Conservation (phyloP, 2,329 filamentous ascomycete species). For the Mollisiaceae sp. region DNA sequence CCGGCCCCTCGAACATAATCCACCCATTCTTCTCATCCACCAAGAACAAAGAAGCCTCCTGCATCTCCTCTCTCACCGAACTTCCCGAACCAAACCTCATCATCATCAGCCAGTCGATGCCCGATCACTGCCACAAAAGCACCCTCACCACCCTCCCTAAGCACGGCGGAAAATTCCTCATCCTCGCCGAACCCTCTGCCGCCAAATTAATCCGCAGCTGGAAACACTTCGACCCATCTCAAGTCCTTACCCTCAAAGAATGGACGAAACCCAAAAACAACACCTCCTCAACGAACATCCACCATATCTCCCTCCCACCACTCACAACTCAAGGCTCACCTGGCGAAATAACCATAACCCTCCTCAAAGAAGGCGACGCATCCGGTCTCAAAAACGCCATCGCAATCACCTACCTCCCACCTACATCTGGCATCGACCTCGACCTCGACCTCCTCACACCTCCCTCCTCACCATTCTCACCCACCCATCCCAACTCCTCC, state of each 20-base stretch:
- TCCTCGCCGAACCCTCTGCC: conserved; percentile 68
- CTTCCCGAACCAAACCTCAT: conserved; percentile 61
- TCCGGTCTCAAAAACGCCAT: conserved; percentile 69
- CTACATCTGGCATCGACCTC: conserved; percentile 47
- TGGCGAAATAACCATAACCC: conserved; percentile 75
- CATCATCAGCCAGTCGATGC: conserved; percentile 64
- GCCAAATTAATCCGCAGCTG: conserved; percentile 69
- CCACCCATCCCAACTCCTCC: conserved; percentile 35
- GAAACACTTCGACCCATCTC: conserved; percentile 67
- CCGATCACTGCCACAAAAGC: conserved; percentile 73
- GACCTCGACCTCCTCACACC: conserved; percentile 10
- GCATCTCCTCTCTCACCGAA: conserved; percentile 61
- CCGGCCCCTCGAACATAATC: conserved; percentile 63
- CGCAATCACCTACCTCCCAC: conserved; percentile 74
- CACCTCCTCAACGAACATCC: conserved; percentile 35
- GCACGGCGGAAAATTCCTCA: conserved; percentile 59
- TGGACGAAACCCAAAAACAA: conserved; percentile 50
- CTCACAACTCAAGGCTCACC: conserved; percentile 55
- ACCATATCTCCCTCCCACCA: conserved; percentile 58
- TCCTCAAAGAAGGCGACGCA: conserved; percentile 65
- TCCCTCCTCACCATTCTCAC: conserved; percentile 14
- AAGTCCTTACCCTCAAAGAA: conserved; percentile 50
- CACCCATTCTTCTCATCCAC: conserved; percentile 66
- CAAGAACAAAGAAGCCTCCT: conserved; percentile 58
- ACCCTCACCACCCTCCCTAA: conserved; percentile 68